Evolutionary conservation across 768 basidiomycete genomes (phyloP).

Genomic region (Xerocomellus amylosporus): DNA sequence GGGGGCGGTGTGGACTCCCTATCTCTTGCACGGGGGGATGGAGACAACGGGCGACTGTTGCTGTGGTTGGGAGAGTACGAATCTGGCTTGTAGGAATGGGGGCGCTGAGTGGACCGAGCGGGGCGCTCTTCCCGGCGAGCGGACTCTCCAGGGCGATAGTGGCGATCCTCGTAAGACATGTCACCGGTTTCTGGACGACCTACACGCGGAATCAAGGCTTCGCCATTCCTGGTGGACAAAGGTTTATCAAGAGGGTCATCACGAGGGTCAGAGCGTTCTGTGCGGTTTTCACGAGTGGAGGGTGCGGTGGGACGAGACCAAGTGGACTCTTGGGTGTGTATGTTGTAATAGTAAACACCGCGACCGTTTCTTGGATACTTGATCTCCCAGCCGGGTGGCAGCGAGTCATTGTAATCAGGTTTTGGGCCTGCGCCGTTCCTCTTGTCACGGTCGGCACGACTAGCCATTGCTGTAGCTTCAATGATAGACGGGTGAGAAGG

Average conservation of each 20-base stretch:
- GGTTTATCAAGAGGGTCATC: conserved; percentile 29
- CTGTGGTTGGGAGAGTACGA: conserved; percentile 25
- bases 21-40: conserved; percentile 26
- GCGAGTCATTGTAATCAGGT: conserved; percentile 32
- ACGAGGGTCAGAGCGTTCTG: conserved; percentile 24
- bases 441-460: conserved; percentile 42
- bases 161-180: conserved; percentile 59
- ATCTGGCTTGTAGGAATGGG: conserved; percentile 30
- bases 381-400: conserved; percentile 63
- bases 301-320: conserved; percentile 52
- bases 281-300: conserved; percentile 23
- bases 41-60: conserved; percentile 19
- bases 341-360: conserved; percentile 57
- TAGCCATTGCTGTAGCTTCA: conserved; percentile 61
- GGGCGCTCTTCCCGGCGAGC: conserved; percentile 30
- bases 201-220: conserved; percentile 24
- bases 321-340: conserved; percentile 51
- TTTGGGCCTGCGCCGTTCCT: conserved; percentile 36
- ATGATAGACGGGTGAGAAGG: conserved; percentile 58
- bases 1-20: conserved; percentile 20
- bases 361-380: conserved; percentile 49
- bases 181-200: conserved; percentile 27
- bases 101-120: conserved; percentile 17
- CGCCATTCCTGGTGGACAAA: conserved; percentile 24
- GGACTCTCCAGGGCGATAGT: conserved; percentile 54